These are phyloP conservation scores for Immersiella caudata DNA, from an alignment of 495 filamentous ascomycete genomes.

Conservation along the genomic window DNA sequence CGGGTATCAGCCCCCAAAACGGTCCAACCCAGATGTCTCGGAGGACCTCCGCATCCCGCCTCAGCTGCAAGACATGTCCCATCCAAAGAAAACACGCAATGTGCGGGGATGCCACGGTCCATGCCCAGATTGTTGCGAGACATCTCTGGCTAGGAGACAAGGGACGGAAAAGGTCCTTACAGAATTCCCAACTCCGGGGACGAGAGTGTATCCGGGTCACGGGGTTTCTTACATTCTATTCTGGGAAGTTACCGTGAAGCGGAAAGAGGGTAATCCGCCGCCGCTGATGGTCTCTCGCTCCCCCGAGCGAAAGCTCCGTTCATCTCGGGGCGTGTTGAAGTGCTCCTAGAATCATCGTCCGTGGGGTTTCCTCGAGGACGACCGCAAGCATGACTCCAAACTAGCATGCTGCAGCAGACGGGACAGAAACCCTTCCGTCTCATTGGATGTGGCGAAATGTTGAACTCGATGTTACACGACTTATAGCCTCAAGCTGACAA, in stretches of 20 bases:
- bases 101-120: slow-evolving; percentile 10
- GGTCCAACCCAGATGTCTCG: background rate
- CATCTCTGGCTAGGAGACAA: background rate
- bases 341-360: background rate
- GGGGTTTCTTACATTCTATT: slow-evolving; percentile 18
- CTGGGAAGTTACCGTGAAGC: slow-evolving; percentile 18
- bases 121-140: background rate
- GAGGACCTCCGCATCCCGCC: slow-evolving; percentile 8
- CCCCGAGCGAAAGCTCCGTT: slow-evolving; percentile 20
- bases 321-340: slow-evolving; percentile 1
- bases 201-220: slow-evolving; percentile 1
- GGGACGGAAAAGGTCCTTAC: slow-evolving; percentile 16
- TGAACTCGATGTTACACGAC: slow-evolving; percentile 25
- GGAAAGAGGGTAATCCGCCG: background rate
- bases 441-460: slow-evolving; percentile 21
- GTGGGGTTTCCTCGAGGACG: slow-evolving; percentile 3
- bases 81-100: background rate
- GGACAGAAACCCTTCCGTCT: slow-evolving; percentile 7
- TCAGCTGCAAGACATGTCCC: slow-evolving; percentile 5
- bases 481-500: slow-evolving; percentile 31
- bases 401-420: slow-evolving; percentile 16
- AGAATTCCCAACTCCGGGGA: background rate
- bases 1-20: background rate
- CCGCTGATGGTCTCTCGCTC: slow-evolving; percentile 13
- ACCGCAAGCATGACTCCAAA: slow-evolving; percentile 16